Conservation (phyloP, 2,329 filamentous ascomycete genomes). For the Fusarium veterinarium region DNA sequence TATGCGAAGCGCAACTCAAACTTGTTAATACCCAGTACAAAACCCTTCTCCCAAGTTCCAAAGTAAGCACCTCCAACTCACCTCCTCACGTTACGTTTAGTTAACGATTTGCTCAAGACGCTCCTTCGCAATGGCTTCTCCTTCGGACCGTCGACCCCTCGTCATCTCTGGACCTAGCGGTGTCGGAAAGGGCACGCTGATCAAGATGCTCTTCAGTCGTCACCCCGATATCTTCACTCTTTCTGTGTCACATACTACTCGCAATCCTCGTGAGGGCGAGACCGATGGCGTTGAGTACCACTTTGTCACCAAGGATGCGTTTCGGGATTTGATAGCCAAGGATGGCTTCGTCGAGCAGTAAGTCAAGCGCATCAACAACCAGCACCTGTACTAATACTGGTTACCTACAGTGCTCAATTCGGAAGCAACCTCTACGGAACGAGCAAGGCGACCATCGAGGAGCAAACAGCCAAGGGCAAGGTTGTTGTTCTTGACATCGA, state of each 20-base stretch:
- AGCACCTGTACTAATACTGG: constrained; percentile 1
- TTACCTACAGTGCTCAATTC: constrained; percentile 73
- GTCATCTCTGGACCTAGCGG: constrained; percentile 85
- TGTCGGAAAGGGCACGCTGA: constrained; percentile 84
- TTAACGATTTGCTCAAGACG: not conserved
- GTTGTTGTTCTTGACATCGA: constrained; percentile 93
- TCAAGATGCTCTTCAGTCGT: constrained; percentile 73
- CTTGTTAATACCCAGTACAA: constrained; percentile 8
- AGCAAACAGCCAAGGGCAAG: constrained; percentile 75
- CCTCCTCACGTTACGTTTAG: accelerated
- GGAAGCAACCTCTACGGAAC: constrained; percentile 90
- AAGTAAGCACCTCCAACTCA: not conserved
- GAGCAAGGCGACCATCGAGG: constrained; percentile 79
- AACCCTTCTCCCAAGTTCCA: constrained; percentile 12
- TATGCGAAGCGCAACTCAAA: constrained; percentile 32
- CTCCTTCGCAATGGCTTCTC: constrained; percentile 44
- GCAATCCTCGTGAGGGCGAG: constrained; percentile 81
- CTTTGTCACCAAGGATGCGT: constrained; percentile 75
- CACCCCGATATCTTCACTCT: constrained; percentile 64
- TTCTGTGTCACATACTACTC: constrained; percentile 82
- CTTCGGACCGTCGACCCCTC: constrained; percentile 69
- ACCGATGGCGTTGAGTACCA: constrained; percentile 82
- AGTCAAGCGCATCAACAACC: not conserved
- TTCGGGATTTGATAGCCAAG: constrained; percentile 72
- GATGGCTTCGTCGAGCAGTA: constrained; percentile 82